Evolutionary conservation across 2,329 filamentous ascomycete genomes (phyloP), one percentile per base, ranked within the genome.

Genomic region (Xylaria sp.): DNA sequence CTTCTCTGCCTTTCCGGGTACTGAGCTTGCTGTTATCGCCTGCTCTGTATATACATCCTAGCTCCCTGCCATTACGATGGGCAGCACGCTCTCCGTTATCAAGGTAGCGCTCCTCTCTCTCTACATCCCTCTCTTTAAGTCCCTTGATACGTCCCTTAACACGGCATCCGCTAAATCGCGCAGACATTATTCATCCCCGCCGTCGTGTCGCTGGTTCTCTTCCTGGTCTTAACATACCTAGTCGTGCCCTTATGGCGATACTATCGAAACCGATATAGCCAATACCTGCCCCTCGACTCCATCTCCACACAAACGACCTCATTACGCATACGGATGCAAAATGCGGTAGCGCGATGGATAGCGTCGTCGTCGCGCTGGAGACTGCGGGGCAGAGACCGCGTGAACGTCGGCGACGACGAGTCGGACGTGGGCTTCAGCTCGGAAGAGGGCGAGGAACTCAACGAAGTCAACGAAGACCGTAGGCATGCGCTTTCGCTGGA

Each of bases 161-260:
- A 15, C 12, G 23, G 41, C 61, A 51, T 10, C 44, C 13, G 28
- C 70, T 73, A 67, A 73, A 18, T 60, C 58, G 34, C 52, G 7
- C 76, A 94, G 92, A 92, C 90, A 5, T 82, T 94, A 71, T 79
- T 93, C 74, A 82, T 93, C 72, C 92, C 92, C 41, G 91, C 91
- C 63, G 76, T 90, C 76, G 90, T 94, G 76, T 92, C 92, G 55
- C 85, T 94, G 57, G 80, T 87, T 70, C 82, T 93, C 73, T 94
- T 92, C 80, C 80, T 94, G 74, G 66, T 89, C 67, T 81, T 90
- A 66, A 90, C 88, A 65, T 92, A 89, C 78, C 81, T 90, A 74
- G 76, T 93, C 69, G 77, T 92, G 31, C 92, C 92, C 1, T 77
- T 91, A 69, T 92, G 91, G 87, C 90, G 88, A 57, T 87, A 86